These are phyloP conservation scores for Salvia sclarea DNA, from an alignment of 305 asterid species.

Conservation along the genomic window DNA sequence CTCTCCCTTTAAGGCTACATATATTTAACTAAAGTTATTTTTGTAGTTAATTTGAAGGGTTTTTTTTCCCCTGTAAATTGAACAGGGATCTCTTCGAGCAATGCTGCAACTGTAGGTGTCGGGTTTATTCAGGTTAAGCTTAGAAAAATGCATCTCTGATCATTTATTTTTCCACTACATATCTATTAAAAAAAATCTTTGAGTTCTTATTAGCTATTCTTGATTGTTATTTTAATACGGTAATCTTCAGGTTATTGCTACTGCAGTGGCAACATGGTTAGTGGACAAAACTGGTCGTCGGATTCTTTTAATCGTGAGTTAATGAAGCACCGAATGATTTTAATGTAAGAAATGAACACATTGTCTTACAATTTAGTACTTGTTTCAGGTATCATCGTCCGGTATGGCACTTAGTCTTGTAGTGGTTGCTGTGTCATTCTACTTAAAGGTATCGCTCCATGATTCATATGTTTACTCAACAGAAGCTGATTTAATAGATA, in stretches of 20 bases:
- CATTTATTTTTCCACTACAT: neutral
- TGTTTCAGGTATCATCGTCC: constrained; percentile 71
- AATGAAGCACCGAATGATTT: neutral
- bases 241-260: constrained; percentile 82
- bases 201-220: constrained; percentile 16
- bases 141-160: constrained; percentile 2
- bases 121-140: constrained; percentile 79
- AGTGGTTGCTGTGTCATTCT: constrained; percentile 73
- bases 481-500: neutral
- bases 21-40: neutral
- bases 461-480: neutral
- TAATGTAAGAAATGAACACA: constrained; percentile 4
- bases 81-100: constrained; percentile 87
- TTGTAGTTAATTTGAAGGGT: constrained; percentile 21
- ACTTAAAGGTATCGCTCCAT: constrained; percentile 57
- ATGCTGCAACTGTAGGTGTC: constrained; percentile 75
- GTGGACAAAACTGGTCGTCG: constrained; percentile 96
- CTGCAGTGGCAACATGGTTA: constrained; percentile 87
- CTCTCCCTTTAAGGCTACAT: neutral
- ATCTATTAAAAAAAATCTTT: neutral
- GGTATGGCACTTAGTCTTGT: constrained; percentile 87
- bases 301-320: constrained; percentile 76
- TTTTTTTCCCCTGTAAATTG: constrained; percentile 21
- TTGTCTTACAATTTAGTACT: constrained; percentile 25
- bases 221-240: neutral